Conservation (phyloP, 768 basidiomycete genomes). For the Fomitopsis serialis region DNA sequence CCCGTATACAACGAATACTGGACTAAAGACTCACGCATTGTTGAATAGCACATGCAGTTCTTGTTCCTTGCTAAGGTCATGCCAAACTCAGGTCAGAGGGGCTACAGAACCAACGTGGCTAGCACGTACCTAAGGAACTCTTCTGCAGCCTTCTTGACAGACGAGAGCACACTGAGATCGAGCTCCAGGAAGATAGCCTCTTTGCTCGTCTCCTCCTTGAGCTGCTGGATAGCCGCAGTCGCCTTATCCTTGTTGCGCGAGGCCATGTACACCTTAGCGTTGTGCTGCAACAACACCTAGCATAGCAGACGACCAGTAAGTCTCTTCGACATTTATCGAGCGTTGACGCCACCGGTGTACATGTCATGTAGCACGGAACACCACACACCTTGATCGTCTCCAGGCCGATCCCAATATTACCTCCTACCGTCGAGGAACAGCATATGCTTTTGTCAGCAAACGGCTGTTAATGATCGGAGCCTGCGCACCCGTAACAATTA, state of each 20-base stretch:
- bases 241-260: constrained; percentile 40
- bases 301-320: no score
- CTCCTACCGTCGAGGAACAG: constrained; percentile 8
- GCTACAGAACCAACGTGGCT: background rate
- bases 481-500: no score
- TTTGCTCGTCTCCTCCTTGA: constrained; percentile 40
- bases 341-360: no score
- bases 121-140: constrained; percentile 18
- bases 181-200: constrained; percentile 38
- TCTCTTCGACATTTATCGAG: no score
- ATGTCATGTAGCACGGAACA: no score
- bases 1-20: background rate
- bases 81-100: background rate
- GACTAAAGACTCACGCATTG: constrained; percentile 36
- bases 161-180: constrained; percentile 34
- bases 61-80: constrained; percentile 33
- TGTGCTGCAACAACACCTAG: constrained; percentile 47
- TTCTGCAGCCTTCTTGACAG: constrained; percentile 32
- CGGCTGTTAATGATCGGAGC: no score
- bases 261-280: constrained; percentile 66
- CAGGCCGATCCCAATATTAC: constrained; percentile 48
- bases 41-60: constrained; percentile 46
- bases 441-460: no score
- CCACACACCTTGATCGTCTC: constrained; percentile 45
- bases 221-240: constrained; percentile 43